Conservation (phyloP, 306 rosid genomes). For the Begonia fuchsioides region DNA sequence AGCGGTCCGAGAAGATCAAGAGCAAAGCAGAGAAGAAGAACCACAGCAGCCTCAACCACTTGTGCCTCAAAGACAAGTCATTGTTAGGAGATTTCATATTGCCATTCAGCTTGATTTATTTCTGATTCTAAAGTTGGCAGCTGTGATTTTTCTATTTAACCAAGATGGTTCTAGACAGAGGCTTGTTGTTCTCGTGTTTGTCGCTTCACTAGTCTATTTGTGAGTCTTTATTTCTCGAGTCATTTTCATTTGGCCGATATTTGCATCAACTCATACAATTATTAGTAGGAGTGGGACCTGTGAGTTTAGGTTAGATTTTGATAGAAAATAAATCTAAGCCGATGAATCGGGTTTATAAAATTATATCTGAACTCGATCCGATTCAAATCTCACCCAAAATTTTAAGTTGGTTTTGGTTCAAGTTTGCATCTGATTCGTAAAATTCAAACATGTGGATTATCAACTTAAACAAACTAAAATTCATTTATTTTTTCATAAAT, state of each 20-base stretch:
- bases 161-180: slow-evolving; percentile 98
- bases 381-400: too few relatives aligned
- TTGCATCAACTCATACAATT: too few relatives aligned
- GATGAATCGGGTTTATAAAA: too few relatives aligned
- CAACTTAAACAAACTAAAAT: too few relatives aligned
- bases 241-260: background rate
- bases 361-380: too few relatives aligned
- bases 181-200: slow-evolving; percentile 64
- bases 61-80: slow-evolving; percentile 73
- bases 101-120: slow-evolving; percentile 82
- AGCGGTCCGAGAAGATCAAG: slow-evolving; percentile 42
- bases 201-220: slow-evolving; percentile 74
- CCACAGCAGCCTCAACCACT: slow-evolving; percentile 59
- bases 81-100: slow-evolving; percentile 76
- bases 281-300: too few relatives aligned
- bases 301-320: too few relatives aligned
- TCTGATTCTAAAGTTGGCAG: slow-evolving; percentile 87
- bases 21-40: slow-evolving; percentile 58
- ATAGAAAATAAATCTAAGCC: too few relatives aligned
- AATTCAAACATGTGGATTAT: too few relatives aligned
- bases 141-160: slow-evolving; percentile 80
- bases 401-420: too few relatives aligned
- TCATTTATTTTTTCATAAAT: too few relatives aligned
- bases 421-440: too few relatives aligned
- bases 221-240: slow-evolving; percentile 24